Percentiles rank a stretch among this genome's conserved stretches.
Evolutionary conservation across 495 filamentous ascomycete genomes (phyloP).

Genomic region (Pyrenopolyporus hunteri): DNA sequence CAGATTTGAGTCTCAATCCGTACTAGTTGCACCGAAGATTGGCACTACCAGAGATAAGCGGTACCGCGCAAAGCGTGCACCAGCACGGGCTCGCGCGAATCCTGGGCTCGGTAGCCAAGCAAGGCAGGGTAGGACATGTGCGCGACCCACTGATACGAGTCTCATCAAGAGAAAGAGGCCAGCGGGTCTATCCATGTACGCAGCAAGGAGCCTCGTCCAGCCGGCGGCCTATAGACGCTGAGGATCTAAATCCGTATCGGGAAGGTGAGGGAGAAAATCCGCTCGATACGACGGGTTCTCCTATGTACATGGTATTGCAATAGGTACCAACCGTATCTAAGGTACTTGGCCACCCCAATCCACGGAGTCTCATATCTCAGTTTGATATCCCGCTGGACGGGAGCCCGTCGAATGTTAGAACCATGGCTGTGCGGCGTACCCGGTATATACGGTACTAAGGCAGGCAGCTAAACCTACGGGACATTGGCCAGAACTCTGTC

Average conservation of each 20-base stretch:
- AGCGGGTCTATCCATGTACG: too few species aligned
- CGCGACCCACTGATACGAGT: conserved; percentile 23
- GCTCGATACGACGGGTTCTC: conserved; percentile 2
- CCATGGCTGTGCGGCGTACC: too few species aligned
- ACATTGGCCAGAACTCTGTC: not conserved
- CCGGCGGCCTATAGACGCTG: conserved; percentile 1
- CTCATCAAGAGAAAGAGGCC: not conserved
- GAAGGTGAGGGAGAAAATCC: conserved; percentile 27
- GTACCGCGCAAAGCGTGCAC: conserved; percentile 4
- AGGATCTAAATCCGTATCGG: conserved; percentile 17
- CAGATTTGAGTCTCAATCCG: not conserved
- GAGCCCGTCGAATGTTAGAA: too few species aligned
- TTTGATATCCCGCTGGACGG: too few species aligned
- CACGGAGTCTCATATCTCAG: too few species aligned
- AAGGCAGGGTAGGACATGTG: conserved; percentile 4
- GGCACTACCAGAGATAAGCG: conserved; percentile 29
- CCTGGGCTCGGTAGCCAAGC: conserved; percentile 7
- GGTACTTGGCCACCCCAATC: too few species aligned
- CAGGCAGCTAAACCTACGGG: not conserved
- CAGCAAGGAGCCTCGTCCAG: too few species aligned
- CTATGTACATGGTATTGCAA: conserved; percentile 1
- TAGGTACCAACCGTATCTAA: not conserved
- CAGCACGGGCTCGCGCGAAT: conserved; percentile 4
- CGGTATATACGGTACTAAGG: too few species aligned
- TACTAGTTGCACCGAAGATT: conserved; percentile 3